Evolutionary conservation across 768 basidiomycete genomes (phyloP).

Genomic region (Hypholoma sublateritium): DNA sequence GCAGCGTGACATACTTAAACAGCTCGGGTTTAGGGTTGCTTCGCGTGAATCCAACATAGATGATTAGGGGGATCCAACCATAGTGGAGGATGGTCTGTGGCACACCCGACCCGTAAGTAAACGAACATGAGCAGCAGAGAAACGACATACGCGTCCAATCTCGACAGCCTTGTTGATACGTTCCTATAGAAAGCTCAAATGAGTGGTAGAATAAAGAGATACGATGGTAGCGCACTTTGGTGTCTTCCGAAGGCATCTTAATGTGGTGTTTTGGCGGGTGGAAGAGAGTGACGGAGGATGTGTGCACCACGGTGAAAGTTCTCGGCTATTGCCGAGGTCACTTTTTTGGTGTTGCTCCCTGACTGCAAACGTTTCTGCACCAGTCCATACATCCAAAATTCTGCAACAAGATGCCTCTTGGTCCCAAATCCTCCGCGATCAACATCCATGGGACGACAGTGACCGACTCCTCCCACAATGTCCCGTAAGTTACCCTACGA

Average conservation of each 20-base stretch:
- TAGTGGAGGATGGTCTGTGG: slow-evolving; percentile 86
- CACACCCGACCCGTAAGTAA: not conserved
- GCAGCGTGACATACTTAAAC: slow-evolving; percentile 73
- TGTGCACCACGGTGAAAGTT: slow-evolving; percentile 18
- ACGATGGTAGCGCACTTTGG: slow-evolving; percentile 57
- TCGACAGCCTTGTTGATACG: slow-evolving; percentile 81
- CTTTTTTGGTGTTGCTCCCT: slow-evolving; percentile 28
- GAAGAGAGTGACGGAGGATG: slow-evolving; percentile 18
- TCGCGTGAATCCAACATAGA: slow-evolving; percentile 91
- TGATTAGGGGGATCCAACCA: slow-evolving; percentile 95
- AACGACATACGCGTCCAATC: slow-evolving; percentile 62
- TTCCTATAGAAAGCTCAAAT: slow-evolving; percentile 49
- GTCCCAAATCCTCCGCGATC: slow-evolving; percentile 48
- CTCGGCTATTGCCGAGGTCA: slow-evolving; percentile 38
- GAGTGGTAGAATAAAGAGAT: not conserved
- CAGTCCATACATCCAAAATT: slow-evolving; percentile 14
- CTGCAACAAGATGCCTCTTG: slow-evolving; percentile 45
- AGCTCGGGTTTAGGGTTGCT: slow-evolving; percentile 93
- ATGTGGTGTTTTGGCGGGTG: slow-evolving; percentile 19
- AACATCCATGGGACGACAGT: slow-evolving; percentile 41
- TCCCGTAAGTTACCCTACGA: slow-evolving; percentile 34
- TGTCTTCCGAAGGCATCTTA: slow-evolving; percentile 87
- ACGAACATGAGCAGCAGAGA: not conserved
- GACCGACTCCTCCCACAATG: slow-evolving; percentile 29
- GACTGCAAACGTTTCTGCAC: slow-evolving; percentile 15